Conservation (phyloP, 768 basidiomycete species). For the Hypholoma sublateritium region DNA sequence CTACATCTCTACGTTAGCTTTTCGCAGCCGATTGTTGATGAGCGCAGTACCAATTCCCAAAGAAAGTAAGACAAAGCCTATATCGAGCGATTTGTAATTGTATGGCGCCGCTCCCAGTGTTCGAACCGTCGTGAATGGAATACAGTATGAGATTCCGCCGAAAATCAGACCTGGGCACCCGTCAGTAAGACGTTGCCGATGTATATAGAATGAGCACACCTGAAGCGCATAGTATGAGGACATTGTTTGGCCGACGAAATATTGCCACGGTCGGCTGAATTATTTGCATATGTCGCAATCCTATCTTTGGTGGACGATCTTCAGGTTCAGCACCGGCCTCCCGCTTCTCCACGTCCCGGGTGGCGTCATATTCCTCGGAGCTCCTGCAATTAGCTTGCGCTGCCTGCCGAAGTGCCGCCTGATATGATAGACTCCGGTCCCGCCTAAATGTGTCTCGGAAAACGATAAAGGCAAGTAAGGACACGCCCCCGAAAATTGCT, state of each 20-base stretch:
- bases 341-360: background rate
- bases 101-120: constrained; percentile 34
- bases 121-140: constrained; percentile 4
- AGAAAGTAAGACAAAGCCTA: constrained; percentile 71
- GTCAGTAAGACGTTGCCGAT: background rate
- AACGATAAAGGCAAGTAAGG: constrained; percentile 54
- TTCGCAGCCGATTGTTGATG: background rate
- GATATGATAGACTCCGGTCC: constrained; percentile 79
- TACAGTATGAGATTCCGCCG: constrained; percentile 7
- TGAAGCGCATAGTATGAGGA: constrained; percentile 66
- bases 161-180: background rate
- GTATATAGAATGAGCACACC: constrained; percentile 19
- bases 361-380: background rate
- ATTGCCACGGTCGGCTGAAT: constrained; percentile 56
- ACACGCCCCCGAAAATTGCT: constrained; percentile 53
- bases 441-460: constrained; percentile 81
- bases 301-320: constrained; percentile 42
- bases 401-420: constrained; percentile 24
- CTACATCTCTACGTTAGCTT: constrained; percentile 12
- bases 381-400: constrained; percentile 37
- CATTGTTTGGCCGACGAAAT: constrained; percentile 64
- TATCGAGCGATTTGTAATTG: constrained; percentile 60
- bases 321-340: background rate
- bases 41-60: constrained; percentile 43
- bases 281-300: constrained; percentile 71